Conservation (phyloP, 75 land plant species). For the Cupressus sempervirens region DNA sequence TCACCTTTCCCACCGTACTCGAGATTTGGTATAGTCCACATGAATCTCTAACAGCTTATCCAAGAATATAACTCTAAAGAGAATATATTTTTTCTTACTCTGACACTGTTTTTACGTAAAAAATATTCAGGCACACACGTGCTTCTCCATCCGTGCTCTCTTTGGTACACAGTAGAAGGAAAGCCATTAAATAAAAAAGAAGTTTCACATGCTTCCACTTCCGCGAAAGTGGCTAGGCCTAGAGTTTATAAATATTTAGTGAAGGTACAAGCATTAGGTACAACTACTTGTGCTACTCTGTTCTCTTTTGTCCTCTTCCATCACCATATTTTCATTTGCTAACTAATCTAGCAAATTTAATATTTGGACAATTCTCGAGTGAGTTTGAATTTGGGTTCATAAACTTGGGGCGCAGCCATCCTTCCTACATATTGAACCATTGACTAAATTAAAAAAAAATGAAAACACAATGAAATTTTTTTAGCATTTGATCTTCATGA, state of each 20-base stretch:
- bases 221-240: neutral
- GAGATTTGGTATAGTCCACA: constrained; percentile 2
- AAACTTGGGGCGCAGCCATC: too few relatives aligned
- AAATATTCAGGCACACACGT: neutral
- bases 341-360: neutral
- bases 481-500: too few relatives aligned
- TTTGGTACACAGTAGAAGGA: neutral
- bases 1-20: constrained; percentile 4
- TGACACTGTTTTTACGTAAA: neutral
- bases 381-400: too few relatives aligned
- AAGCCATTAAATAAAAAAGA: neutral
- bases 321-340: neutral
- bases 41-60: constrained; percentile 1
- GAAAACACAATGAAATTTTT: too few relatives aligned
- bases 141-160: neutral
- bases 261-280: neutral
- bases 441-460: too few relatives aligned
- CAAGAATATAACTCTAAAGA: neutral
- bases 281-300: neutral
- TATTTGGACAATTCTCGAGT: too few relatives aligned
- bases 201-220: constrained; percentile 1
- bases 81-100: neutral
- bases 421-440: too few relatives aligned
- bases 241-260: neutral
- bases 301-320: neutral